Evolutionary conservation across 2,329 filamentous ascomycete genomes (phyloP), one percentile per base, ranked within the genome.

Genomic region (Akanthomyces uredinophilus): DNA sequence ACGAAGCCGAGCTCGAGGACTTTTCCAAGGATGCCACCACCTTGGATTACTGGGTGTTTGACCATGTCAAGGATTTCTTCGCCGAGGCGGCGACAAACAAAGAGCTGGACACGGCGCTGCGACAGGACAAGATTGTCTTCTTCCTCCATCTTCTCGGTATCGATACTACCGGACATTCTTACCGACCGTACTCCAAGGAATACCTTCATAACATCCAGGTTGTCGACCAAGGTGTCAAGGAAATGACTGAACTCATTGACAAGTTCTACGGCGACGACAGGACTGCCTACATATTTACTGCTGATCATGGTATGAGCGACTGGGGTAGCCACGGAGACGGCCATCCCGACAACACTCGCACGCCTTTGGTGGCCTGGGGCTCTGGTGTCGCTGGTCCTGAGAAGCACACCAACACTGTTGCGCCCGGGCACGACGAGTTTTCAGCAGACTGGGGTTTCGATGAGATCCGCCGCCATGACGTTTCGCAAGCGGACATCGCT

Each of bases 291-390:
- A 86, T 99, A 18, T 99, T 99, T 72, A 99, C 96, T 1, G 95
- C 95, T 8, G 95, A 99, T 71, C 95, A 99, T 74, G 95, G 95
- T 20, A 99, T 99, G 95, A 98, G 92, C 71, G 95, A 99, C 75
- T 97, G 90, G 88, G 95, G 96, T n/a, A 98, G 93, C 68, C 96
- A 99, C 73, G 96, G 96, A 43, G 95, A 99, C 73, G 95, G 95
- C 8, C 93, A 99, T 75, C 95, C 95, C 0, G 91, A 99, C 74
- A 99, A 98, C 70, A 99, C 95, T 3, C 86, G 95, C 56, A 99
- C 95, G 0, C 95, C 95, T 1, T 79, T 99, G 37, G 91, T 99
- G 67, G 87, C 84, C 3, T 99, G 95, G 95, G 95, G 95, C 13
- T 92, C 95, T 60, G 95, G 95, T 10, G 85, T 98, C 44, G 92